Evolutionary conservation across 805 yeast genomes (phyloP).

Genomic region (Metschnikowia kunwiensis): DNA sequence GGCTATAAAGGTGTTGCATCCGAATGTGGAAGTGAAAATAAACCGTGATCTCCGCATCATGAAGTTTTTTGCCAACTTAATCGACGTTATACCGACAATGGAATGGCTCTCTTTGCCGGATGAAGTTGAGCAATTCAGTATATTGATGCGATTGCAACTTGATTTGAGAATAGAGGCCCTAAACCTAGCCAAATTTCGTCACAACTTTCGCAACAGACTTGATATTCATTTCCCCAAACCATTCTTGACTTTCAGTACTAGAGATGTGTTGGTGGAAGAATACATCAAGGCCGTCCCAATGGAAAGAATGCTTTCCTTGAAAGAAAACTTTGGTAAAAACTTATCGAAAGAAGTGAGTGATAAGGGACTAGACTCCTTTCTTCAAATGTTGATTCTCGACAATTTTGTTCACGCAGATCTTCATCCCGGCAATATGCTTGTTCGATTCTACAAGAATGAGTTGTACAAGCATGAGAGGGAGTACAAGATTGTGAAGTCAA

Average conservation of each 20-base stretch:
- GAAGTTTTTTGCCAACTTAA: slow-evolving; percentile 68
- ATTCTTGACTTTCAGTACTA: slow-evolving; percentile 57
- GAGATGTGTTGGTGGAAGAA: slow-evolving; percentile 82
- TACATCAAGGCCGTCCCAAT: slow-evolving; percentile 80
- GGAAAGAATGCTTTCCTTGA: slow-evolving; percentile 58
- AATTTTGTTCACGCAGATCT: slow-evolving; percentile 95
- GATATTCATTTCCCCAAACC: slow-evolving; percentile 83
- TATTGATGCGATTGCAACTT: slow-evolving; percentile 82
- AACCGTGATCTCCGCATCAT: slow-evolving; percentile 81
- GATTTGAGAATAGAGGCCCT: slow-evolving; percentile 88
- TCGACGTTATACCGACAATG: slow-evolving; percentile 85
- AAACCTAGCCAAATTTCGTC: slow-evolving; percentile 68
- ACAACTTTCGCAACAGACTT: slow-evolving; percentile 55
- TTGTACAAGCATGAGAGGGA: slow-evolving; percentile 40
- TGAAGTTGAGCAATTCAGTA: slow-evolving; percentile 85
- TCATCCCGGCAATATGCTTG: slow-evolving; percentile 94
- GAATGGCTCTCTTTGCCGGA: slow-evolving; percentile 96
- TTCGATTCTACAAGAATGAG: slow-evolving; percentile 59
- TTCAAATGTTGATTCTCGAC: slow-evolving; percentile 88
- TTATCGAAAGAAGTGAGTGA: slow-evolving; percentile 70
- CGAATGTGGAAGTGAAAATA: slow-evolving; percentile 69
- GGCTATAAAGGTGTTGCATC: slow-evolving; percentile 92
- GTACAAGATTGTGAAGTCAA: slow-evolving; percentile 40
- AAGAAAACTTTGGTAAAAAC: slow-evolving; percentile 43
- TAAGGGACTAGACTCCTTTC: slow-evolving; percentile 83